These are phyloP conservation scores for Candida orba DNA, from an alignment of 805 yeast species.

Conservation along the genomic window DNA sequence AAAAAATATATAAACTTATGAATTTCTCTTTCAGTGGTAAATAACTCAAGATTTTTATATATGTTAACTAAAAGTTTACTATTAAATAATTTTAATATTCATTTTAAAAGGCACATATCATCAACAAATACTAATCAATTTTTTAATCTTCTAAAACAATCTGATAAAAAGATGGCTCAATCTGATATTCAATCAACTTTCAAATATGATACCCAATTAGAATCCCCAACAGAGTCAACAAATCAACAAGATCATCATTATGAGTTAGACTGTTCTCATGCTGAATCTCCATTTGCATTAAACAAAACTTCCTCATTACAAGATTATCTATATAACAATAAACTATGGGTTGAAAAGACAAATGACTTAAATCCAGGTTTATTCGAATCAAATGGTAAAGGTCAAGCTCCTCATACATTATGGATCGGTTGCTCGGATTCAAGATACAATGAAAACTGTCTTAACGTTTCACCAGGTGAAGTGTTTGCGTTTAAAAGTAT, in stretches of 20 bases:
- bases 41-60: no score
- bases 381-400: conserved; percentile 49
- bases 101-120: neutral
- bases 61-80: no score
- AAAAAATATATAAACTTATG: no score
- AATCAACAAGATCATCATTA: conserved; percentile 5
- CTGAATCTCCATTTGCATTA: conserved; percentile 26
- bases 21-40: no score
- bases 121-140: neutral
- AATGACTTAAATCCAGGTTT: conserved; percentile 19
- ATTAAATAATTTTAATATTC: neutral
- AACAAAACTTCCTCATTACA: conserved; percentile 39
- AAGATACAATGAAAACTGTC: conserved; percentile 72
- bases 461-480: conserved; percentile 84
- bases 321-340: conserved; percentile 44
- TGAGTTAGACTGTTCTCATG: conserved; percentile 3
- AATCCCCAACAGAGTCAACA: neutral
- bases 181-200: conserved; percentile 4
- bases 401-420: conserved; percentile 87
- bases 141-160: conserved; percentile 3
- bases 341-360: conserved; percentile 35
- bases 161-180: conserved; percentile 4
- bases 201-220: neutral
- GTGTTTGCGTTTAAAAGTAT: conserved; percentile 83
- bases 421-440: conserved; percentile 96